A percentile compares a stretch with the other conserved stretches of the same genome.
These are phyloP conservation scores for Mycena vitilis DNA, from an alignment of 768 basidiomycete species.

Conservation along the genomic window DNA sequence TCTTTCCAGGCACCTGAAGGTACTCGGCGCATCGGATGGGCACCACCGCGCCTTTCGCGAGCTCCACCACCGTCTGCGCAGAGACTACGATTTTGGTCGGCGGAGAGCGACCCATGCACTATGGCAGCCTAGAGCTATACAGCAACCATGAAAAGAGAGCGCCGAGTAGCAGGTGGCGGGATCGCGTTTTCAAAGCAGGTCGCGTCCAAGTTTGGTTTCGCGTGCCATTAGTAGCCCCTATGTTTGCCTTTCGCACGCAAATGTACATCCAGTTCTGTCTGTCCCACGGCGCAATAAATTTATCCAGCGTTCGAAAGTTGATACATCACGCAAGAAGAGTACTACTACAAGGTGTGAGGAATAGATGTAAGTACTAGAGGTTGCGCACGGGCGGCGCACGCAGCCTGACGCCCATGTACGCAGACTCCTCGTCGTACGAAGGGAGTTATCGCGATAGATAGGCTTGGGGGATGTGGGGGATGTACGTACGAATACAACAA, in stretches of 20 bases:
- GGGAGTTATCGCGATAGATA: neutral
- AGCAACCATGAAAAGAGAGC: conserved; percentile 9
- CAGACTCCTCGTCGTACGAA: neutral
- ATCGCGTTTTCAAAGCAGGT: neutral
- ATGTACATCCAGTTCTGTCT: too few species aligned
- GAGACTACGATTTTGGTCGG: conserved; percentile 8
- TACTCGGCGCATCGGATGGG: conserved; percentile 17
- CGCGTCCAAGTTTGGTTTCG: neutral
- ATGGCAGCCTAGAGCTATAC: neutral
- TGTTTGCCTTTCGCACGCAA: neutral
- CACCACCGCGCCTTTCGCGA: conserved; percentile 20
- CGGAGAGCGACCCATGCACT: conserved; percentile 14
- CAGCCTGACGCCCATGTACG: too few species aligned
- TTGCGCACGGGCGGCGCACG: too few species aligned
- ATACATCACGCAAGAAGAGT: conserved; percentile 7
- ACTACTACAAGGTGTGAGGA: neutral
- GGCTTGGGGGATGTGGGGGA: neutral
- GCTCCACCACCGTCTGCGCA: conserved; percentile 22
- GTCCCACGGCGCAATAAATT: neutral
- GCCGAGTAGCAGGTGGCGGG: neutral
- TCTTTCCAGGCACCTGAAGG: neutral
- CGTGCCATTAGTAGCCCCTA: neutral
- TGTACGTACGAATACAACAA: conserved; percentile 26
- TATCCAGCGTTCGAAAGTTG: neutral
- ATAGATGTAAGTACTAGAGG: conserved; percentile 2